Evolutionary conservation across 2,329 filamentous ascomycete species (phyloP).

Genomic region (Fusarium camptoceras): DNA sequence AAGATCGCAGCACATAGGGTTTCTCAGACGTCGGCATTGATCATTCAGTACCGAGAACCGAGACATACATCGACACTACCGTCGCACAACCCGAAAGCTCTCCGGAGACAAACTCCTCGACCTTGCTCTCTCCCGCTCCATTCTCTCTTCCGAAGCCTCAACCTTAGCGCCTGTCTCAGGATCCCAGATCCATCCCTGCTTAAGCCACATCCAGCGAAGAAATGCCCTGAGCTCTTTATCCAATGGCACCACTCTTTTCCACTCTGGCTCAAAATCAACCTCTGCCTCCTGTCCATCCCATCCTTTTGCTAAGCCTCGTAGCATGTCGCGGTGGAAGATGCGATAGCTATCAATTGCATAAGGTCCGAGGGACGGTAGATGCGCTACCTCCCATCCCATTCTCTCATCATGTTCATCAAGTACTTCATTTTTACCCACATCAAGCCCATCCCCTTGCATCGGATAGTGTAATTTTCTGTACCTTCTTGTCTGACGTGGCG

Average conservation of each 20-base stretch:
- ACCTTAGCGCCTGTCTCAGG: constrained; percentile 17
- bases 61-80: not conserved
- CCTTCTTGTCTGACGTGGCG: constrained; percentile 1
- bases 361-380: constrained; percentile 28
- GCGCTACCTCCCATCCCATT: constrained; percentile 30
- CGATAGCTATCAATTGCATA: constrained; percentile 36
- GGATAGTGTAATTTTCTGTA: constrained; percentile 35
- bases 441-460: not conserved
- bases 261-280: constrained; percentile 19
- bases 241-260: constrained; percentile 30
- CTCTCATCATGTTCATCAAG: constrained; percentile 18
- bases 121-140: not conserved
- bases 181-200: constrained; percentile 31
- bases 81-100: not conserved
- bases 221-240: constrained; percentile 32
- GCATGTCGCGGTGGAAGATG: constrained; percentile 28
- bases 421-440: constrained; percentile 20
- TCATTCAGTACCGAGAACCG: not conserved
- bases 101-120: constrained; percentile 13
- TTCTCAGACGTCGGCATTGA: not conserved
- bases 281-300: not conserved
- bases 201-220: constrained; percentile 37
- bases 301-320: constrained; percentile 6
- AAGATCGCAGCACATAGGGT: too few species aligned
- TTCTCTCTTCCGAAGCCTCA: not conserved